Base-by-base conservation (phyloP, 2,329 filamentous ascomycete species). In the Neofusicoccum parvum region DNA sequence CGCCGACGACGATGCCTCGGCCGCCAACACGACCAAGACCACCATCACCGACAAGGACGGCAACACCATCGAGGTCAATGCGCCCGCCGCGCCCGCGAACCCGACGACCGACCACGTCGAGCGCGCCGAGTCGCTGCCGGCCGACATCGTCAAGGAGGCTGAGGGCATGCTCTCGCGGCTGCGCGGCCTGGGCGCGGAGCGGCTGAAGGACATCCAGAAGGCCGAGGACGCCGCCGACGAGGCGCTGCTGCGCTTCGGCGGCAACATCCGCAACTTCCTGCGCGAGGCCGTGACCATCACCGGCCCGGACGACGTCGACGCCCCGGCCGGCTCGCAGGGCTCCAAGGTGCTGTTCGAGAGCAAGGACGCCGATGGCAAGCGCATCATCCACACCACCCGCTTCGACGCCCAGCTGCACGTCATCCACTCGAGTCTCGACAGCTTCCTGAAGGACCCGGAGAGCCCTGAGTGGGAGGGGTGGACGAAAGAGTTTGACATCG, bases 191-290 rank as follows among this genome's bases (percentile, higher is more conserved):
- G 93, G 93, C 4, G 84, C 91, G 32, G 93, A 92, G 79, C 87
- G 92, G 54, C 82, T 98, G 66, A 95, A 92, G 74, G 92, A 97
- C 67, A 89, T 98, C 20, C 92, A 97, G 74, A 88, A 88, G 71
- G 95, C 94, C 12, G 95, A 99, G 79, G 94, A 98, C 74, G 94
- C 94, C 3, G 95, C 95, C 7, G 95, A 99, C 76, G 95, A 98
- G 78, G 95, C 95, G 0, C 86, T 99, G 10, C 82, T 98, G 70
- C 92, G 92, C 70, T 97, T 98, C 73, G 95, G 95, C 23, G 88
- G 88, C 66, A 97, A 95, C 72, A 88, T 99, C 56, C 87, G 92
- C 43, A 91, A 94, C 78, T 98, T 96, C 80, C 82, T 99, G 68
- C 88, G 90, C 62, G 94, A 99, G 70, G 95, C 95, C 59, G 91